A percentile compares a stretch with the other conserved stretches of the same genome.
Evolutionary conservation across 352 stramenopile genomes (phyloP).

Genomic region (Phytophthora citricola): DNA sequence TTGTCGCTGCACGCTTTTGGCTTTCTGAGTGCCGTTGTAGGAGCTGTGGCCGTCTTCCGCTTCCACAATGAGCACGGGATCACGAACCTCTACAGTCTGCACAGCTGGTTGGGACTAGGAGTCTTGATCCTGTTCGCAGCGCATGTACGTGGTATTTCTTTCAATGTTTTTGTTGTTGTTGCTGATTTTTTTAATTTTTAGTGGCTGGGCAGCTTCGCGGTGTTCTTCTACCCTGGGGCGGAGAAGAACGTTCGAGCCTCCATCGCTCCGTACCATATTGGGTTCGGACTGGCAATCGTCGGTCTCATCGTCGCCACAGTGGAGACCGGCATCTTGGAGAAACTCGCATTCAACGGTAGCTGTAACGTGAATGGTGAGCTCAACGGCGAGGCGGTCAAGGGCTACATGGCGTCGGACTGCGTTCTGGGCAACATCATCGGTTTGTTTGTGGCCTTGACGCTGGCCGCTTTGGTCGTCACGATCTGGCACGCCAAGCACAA

Average conservation of each 20-base stretch:
- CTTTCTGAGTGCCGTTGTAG: conserved; percentile 63
- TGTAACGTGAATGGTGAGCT: conserved; percentile 82
- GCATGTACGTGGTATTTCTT: conserved; percentile 39
- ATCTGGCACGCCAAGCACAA: conserved; percentile 65
- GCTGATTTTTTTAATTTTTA: conserved; percentile 18
- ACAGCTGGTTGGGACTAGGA: conserved; percentile 86
- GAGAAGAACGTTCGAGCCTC: conserved; percentile 44
- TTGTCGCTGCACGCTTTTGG: conserved; percentile 70
- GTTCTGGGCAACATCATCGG: conserved; percentile 79
- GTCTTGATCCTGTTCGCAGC: conserved; percentile 62
- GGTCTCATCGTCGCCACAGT: conserved; percentile 69
- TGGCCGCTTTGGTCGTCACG: conserved; percentile 49
- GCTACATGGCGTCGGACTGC: conserved; percentile 78
- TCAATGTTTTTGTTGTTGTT: conserved; percentile 4
- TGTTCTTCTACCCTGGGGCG: conserved; percentile 83
- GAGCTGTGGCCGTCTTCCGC: conserved; percentile 77
- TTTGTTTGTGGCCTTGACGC: conserved; percentile 58
- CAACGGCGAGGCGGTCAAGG: conserved; percentile 67
- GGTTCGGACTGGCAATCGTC: conserved; percentile 66
- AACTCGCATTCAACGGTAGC: conserved; percentile 85
- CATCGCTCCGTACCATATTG: conserved; percentile 73
- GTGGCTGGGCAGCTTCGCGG: conserved; percentile 70
- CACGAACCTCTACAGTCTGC: conserved; percentile 87
- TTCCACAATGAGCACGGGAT: conserved; percentile 90
- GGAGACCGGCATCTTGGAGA: conserved; percentile 78